phyloP scores from a whole-genome alignment of 2,329 filamentous ascomycete genomes.

The Cadophora gregata region DNA sequence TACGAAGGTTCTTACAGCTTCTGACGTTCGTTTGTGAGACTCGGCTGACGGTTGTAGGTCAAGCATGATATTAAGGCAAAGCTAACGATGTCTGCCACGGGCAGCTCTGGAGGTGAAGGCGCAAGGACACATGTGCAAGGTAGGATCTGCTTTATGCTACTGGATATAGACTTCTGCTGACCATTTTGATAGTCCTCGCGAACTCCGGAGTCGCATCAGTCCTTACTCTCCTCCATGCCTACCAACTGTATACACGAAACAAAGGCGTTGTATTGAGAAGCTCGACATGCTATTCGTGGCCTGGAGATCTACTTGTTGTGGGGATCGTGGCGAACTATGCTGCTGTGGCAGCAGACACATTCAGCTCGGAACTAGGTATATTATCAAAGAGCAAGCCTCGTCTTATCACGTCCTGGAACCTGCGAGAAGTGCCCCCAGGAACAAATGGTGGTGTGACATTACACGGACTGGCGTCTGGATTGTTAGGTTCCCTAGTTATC shows the following conservation, averaged over 20 bases:
- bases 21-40: constrained; percentile 4
- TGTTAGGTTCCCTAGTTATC: constrained; percentile 73
- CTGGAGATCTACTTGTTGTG: constrained; percentile 66
- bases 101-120: constrained; percentile 78
- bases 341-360: constrained; percentile 89
- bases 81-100: constrained; percentile 79
- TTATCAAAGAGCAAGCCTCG: constrained; percentile 77
- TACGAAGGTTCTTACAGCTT: constrained; percentile 69
- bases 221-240: constrained; percentile 62
- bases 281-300: constrained; percentile 61
- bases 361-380: constrained; percentile 94
- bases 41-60: constrained; percentile 57
- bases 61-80: constrained; percentile 86
- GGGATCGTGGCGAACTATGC: constrained; percentile 85
- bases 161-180: constrained; percentile 25
- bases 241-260: constrained; percentile 60
- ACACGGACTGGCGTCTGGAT: constrained; percentile 74
- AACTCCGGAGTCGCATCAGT: constrained; percentile 84
- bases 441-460: constrained; percentile 92
- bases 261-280: constrained; percentile 16
- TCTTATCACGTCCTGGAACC: constrained; percentile 79
- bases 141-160: constrained; percentile 31
- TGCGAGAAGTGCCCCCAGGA: constrained; percentile 82
- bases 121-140: constrained; percentile 84
- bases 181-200: constrained; percentile 66